Percentiles rank a stretch among this genome's conserved stretches.
Conservation (phyloP, 495 filamentous ascomycete genomes). For the Penicillium pancosmium region DNA sequence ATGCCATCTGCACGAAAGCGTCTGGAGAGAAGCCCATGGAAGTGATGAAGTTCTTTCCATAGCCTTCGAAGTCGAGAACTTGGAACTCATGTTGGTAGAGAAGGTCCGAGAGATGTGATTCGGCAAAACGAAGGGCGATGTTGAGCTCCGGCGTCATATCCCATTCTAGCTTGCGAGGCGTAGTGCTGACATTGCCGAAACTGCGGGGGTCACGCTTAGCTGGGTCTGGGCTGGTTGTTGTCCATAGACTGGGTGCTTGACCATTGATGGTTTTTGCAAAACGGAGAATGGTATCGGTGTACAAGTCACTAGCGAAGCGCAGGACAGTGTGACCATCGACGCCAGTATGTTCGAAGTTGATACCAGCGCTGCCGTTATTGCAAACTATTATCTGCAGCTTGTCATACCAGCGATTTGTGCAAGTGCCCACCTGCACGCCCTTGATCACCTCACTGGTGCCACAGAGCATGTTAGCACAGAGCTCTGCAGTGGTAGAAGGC, state of each 20-base stretch:
- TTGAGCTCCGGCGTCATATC: conserved; percentile 92
- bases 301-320: conserved; percentile 92
- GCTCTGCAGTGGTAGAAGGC: conserved; percentile 72
- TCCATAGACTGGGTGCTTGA: conserved; percentile 88
- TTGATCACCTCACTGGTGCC: conserved; percentile 88
- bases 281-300: conserved; percentile 96
- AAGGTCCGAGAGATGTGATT: conserved; percentile 90
- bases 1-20: conserved; percentile 98
- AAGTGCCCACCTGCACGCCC: conserved; percentile 95
- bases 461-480: conserved; percentile 98
- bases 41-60: conserved; percentile 97
- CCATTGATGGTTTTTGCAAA: conserved; percentile 97
- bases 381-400: conserved; percentile 99
- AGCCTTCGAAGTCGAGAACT: conserved; percentile 84
- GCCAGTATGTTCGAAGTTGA: conserved; percentile 99
- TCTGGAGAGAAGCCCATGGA: conserved; percentile 96
- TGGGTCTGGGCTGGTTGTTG: conserved; percentile 87
- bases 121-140: conserved; percentile 91
- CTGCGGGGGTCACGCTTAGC: conserved; percentile 89
- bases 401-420: conserved; percentile 98
- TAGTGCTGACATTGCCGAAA: conserved; percentile 94
- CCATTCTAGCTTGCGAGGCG: conserved; percentile 96
- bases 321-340: conserved; percentile 97
- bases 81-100: conserved; percentile 97
- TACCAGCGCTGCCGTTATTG: conserved; percentile 96